Percentiles rank a stretch among this genome's conserved stretches.
Evolutionary conservation across 2,329 filamentous ascomycete genomes (phyloP).

Genomic region (Pseudogymnoascus sp.): DNA sequence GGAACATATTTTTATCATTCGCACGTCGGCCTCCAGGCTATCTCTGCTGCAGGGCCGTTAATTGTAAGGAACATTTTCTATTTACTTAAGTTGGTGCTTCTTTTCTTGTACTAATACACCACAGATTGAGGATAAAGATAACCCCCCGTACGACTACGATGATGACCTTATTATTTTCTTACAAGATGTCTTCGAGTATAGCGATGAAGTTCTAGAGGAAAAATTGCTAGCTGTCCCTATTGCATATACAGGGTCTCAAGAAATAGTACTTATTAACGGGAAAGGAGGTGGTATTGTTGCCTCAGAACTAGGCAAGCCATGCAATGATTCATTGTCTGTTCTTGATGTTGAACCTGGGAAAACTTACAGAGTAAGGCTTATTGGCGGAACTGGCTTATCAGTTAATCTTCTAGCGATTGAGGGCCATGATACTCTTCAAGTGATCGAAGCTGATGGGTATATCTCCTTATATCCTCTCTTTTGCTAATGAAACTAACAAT

Average conservation of each 20-base stretch:
- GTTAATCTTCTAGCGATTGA: slow-evolving; percentile 47
- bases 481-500: slow-evolving; percentile 14
- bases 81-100: not conserved
- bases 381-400: slow-evolving; percentile 48
- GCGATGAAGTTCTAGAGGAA: slow-evolving; percentile 41
- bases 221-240: slow-evolving; percentile 43
- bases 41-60: slow-evolving; percentile 39
- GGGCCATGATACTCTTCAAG: slow-evolving; percentile 42
- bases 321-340: slow-evolving; percentile 30
- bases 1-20: slow-evolving; percentile 51
- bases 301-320: slow-evolving; percentile 21
- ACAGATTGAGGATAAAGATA: slow-evolving; percentile 22
- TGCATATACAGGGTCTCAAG: slow-evolving; percentile 49
- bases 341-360: slow-evolving; percentile 51
- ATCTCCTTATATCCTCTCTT: not conserved
- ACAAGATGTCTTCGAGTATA: slow-evolving; percentile 48
- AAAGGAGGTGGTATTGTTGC: slow-evolving; percentile 24
- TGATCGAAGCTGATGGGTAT: slow-evolving; percentile 52
- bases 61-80: slow-evolving; percentile 29
- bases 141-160: slow-evolving; percentile 49
- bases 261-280: slow-evolving; percentile 50
- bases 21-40: slow-evolving; percentile 44
- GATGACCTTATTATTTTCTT: slow-evolving; percentile 49
- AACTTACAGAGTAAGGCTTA: slow-evolving; percentile 53
- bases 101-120: not conserved